Percentiles rank a stretch among this genome's conserved stretches.
phyloP scores from a whole-genome alignment of 2,329 filamentous ascomycete species.

The Chaetomiaceae sp. region DNA sequence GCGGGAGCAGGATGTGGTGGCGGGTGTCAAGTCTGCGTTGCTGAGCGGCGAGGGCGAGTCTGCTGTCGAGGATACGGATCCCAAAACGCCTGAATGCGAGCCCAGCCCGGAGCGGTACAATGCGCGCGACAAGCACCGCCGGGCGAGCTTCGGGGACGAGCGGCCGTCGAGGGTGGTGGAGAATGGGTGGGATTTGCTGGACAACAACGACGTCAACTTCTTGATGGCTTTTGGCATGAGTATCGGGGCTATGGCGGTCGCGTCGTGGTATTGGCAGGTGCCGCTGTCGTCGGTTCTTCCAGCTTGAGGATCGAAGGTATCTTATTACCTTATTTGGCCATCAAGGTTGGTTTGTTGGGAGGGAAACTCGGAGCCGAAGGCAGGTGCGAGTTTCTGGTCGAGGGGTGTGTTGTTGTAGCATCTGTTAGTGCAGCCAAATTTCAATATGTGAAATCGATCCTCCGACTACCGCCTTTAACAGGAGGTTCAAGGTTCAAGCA shows the following conservation, averaged over 20 bases:
- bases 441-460: background rate
- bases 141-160: conserved; percentile 49
- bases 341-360: too few relatives aligned
- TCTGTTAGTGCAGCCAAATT: background rate
- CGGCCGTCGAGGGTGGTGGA: conserved; percentile 61
- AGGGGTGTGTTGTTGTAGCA: background rate
- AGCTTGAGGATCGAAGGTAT: conserved; percentile 17
- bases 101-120: conserved; percentile 42
- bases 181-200: conserved; percentile 68
- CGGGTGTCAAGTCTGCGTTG: conserved; percentile 39
- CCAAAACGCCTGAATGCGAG: conserved; percentile 36
- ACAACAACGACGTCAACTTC: conserved; percentile 95
- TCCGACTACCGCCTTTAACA: background rate
- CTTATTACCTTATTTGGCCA: background rate
- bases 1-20: conserved; percentile 28
- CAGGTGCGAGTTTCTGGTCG: too few relatives aligned
- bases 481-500: too few relatives aligned
- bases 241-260: conserved; percentile 66
- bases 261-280: conserved; percentile 57
- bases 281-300: conserved; percentile 36
- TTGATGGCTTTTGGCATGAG: conserved; percentile 84
- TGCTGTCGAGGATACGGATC: conserved; percentile 36
- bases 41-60: conserved; percentile 42
- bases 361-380: too few relatives aligned
- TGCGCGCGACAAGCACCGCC: conserved; percentile 45